Evolutionary conservation across 768 basidiomycete genomes (phyloP).

Genomic region (Royoungia palumana): DNA sequence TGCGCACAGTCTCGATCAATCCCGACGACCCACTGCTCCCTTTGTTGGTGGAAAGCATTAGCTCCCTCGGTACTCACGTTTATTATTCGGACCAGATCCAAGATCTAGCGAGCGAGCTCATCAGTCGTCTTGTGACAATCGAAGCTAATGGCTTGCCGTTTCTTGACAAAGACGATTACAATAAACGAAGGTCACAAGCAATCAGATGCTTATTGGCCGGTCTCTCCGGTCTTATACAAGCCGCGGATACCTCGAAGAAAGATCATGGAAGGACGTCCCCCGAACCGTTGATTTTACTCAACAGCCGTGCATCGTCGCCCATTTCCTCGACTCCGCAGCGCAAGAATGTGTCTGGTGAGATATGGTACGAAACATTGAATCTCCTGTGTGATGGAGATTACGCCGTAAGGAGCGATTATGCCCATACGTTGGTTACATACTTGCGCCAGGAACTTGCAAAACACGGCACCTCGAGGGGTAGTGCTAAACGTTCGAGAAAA

Average conservation of each 20-base stretch:
- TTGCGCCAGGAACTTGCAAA: slow-evolving; percentile 72
- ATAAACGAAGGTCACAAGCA: slow-evolving; percentile 54
- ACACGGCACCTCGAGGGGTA: slow-evolving; percentile 47
- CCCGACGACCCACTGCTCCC: slow-evolving; percentile 64
- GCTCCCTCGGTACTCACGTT: slow-evolving; percentile 84
- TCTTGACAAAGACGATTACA: slow-evolving; percentile 36
- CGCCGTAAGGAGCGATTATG: slow-evolving; percentile 77
- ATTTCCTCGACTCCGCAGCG: slow-evolving; percentile 47
- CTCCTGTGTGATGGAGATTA: slow-evolving; percentile 78
- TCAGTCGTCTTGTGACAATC: slow-evolving; percentile 66
- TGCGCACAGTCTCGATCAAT: slow-evolving; percentile 64
- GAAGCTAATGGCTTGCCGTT: slow-evolving; percentile 60
- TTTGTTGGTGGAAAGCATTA: slow-evolving; percentile 68
- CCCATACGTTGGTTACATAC: slow-evolving; percentile 70
- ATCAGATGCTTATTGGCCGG: slow-evolving; percentile 69
- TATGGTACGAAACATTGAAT: slow-evolving; percentile 89
- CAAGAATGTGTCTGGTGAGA: slow-evolving; percentile 70
- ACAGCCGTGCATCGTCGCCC: slow-evolving; percentile 26
- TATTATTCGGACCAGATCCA: slow-evolving; percentile 97
- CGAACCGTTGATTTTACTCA: slow-evolving; percentile 27
- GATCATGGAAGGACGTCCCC: slow-evolving; percentile 14
- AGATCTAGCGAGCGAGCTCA: slow-evolving; percentile 82
- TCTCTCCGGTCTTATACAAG: slow-evolving; percentile 64
- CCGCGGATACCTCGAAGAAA: slow-evolving; percentile 46
- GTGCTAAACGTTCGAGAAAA: slow-evolving; percentile 43